A percentile compares a stretch with the other conserved stretches of the same genome.
Conservation (phyloP, 2,329 filamentous ascomycete species). For the Curvularia hawaiiensis region DNA sequence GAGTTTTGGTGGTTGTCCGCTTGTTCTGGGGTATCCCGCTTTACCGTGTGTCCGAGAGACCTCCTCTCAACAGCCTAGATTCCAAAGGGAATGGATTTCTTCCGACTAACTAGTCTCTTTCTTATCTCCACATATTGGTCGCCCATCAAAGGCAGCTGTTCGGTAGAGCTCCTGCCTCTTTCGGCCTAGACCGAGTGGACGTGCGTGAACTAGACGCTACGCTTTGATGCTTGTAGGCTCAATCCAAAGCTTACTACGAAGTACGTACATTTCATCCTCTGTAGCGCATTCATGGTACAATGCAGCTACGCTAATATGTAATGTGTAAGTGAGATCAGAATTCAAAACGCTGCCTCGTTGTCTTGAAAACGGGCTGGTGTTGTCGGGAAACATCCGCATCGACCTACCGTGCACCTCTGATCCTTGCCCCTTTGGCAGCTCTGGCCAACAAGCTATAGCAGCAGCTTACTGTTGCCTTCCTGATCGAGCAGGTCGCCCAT, state of each 20-base stretch:
- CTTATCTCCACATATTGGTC: too few species aligned
- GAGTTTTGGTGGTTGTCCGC: too few species aligned
- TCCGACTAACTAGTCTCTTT: too few species aligned
- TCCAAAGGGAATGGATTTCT: too few species aligned
- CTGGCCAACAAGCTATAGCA: background rate
- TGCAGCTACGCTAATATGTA: too few species aligned
- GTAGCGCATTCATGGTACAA: too few species aligned
- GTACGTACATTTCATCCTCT: background rate
- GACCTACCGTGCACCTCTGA: background rate
- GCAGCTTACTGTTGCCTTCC: background rate
- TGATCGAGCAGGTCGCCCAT: background rate
- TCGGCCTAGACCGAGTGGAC: background rate
- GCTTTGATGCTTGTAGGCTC: background rate
- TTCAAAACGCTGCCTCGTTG: too few species aligned
- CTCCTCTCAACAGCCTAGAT: too few species aligned
- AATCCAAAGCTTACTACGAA: background rate
- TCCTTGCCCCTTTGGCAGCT: background rate
- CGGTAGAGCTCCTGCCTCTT: background rate
- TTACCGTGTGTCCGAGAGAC: too few species aligned
- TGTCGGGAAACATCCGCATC: background rate
- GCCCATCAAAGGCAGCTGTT: background rate
- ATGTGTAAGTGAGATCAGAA: too few species aligned
- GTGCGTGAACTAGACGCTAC: background rate
- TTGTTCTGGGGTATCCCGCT: too few species aligned
- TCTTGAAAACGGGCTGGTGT: background rate